Conservation (phyloP, 108 stramenopile genomes). For the Fistulifera pelliculosa region DNA sequence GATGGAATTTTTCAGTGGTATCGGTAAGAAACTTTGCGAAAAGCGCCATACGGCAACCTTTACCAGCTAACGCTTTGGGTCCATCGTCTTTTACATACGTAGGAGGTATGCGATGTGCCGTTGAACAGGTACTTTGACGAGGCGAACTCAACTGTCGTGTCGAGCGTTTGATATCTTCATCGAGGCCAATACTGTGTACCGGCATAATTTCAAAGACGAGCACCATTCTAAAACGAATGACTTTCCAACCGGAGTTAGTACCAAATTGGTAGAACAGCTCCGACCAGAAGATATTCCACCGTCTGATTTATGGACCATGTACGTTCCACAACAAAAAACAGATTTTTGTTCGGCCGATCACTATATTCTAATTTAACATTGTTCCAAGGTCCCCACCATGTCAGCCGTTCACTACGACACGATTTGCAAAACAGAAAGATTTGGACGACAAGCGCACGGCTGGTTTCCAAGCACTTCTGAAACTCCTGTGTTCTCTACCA, state of each 20-base stretch:
- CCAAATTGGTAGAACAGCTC: conserved; percentile 47
- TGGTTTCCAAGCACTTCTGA: conserved; percentile 12
- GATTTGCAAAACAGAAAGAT: conserved; percentile 24
- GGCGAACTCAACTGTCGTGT: conserved; percentile 6
- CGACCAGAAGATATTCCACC: background rate
- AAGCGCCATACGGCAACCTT: too few species aligned
- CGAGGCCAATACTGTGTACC: conserved; percentile 31
- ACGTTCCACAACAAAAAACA: too few species aligned
- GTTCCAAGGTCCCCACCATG: conserved; percentile 39
- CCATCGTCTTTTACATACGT: conserved; percentile 38
- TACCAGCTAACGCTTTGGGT: too few species aligned
- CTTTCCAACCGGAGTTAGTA: conserved; percentile 8
- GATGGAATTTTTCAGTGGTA: too few species aligned
- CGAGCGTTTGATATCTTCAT: conserved; percentile 41
- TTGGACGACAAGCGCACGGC: conserved; percentile 29
- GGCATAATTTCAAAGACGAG: conserved; percentile 24
- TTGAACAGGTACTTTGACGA: conserved; percentile 21
- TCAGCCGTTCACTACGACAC: conserved; percentile 44
- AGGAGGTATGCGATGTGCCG: conserved; percentile 39
- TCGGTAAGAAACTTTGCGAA: too few species aligned
- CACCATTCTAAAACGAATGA: background rate
- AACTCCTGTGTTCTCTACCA: background rate
- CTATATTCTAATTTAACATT: too few species aligned
- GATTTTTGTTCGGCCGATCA: too few species aligned
- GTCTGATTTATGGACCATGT: conserved; percentile 2